phyloP scores from a whole-genome alignment of 176 grass and related monocot species.

The Avena insularis region DNA sequence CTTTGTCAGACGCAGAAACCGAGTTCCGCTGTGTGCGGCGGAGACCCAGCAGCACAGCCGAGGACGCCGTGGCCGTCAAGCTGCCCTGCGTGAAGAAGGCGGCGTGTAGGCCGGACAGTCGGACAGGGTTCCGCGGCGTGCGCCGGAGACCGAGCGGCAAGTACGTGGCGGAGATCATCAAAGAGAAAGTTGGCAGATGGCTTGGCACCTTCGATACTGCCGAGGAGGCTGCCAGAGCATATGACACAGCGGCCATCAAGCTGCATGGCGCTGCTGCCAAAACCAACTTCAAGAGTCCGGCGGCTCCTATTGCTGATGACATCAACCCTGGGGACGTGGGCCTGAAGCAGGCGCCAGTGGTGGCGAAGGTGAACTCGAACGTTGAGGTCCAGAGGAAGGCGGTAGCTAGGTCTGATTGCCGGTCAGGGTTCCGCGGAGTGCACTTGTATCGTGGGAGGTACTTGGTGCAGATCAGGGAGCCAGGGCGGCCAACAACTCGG shows the following conservation, averaged over 20 bases:
- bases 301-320: background rate
- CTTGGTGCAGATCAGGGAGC: constrained; percentile 13
- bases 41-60: background rate
- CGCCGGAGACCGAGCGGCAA: background rate
- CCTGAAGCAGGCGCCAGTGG: background rate
- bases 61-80: background rate
- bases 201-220: background rate
- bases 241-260: background rate
- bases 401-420: background rate
- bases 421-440: background rate
- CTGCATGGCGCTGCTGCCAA: background rate
- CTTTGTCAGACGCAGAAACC: background rate
- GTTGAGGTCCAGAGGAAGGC: background rate
- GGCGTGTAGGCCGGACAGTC: background rate
- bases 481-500: background rate
- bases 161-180: background rate
- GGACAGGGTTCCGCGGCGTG: constrained; percentile 5
- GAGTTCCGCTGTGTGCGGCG: background rate
- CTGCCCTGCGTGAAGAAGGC: background rate
- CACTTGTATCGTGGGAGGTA: background rate
- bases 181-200: background rate
- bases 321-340: background rate
- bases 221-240: background rate
- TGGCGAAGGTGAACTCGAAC: background rate
- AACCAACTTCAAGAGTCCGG: background rate